Evolutionary conservation across 805 yeast species (phyloP), one percentile per base, ranked within the genome.

Genomic region (Wickerhamiella bombiphila): DNA sequence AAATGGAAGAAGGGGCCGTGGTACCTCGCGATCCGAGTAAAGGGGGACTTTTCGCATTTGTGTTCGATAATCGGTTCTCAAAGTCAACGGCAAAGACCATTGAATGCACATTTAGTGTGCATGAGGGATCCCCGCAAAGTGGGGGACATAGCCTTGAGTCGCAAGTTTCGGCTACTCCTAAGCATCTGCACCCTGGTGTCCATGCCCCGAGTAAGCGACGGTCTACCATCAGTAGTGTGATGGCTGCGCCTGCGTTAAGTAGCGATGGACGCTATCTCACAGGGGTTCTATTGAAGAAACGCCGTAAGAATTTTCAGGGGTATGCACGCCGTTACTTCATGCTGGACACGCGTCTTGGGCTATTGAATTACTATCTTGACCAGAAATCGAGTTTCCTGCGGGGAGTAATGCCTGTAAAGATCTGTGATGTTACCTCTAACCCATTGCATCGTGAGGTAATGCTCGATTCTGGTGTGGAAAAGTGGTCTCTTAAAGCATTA

Each of bases 401-500:
- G 40, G 98, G 98, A 40, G 85, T 82, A 51, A 83, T 91, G 82
- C 93, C 88, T 26, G 73, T 91, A 35, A 73, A 70, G 37, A 68
- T 79, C 34, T 75, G 93, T 2, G 80, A 80, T n/a, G 74, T 91
- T 2, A 72, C 86, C 40, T 94, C 93, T 0, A 77, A 77, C 49
- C 65, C 72, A 19, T 69, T 70, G 40, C 70, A 72, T 18, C 60
- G 71, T 37, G 77, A 80, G 50, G 74, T 91, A 31, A 74, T 78
- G 33, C 69, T 91, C 41, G 96, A 91, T 55, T 83, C 96, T 0
- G 97, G 97, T 2, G 76, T 88, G 74, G 97, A 88, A 55, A 75
- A 81, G 7, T 88, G 97, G 96, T 74, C 72, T 30, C 63, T 88
- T 42, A 80, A 79, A 48, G 80, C 95, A 0, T 60, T 66, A 32